Evolutionary conservation across 1,284 basidiomycete species (phyloP).

Genomic region (Macrocybe sp.): DNA sequence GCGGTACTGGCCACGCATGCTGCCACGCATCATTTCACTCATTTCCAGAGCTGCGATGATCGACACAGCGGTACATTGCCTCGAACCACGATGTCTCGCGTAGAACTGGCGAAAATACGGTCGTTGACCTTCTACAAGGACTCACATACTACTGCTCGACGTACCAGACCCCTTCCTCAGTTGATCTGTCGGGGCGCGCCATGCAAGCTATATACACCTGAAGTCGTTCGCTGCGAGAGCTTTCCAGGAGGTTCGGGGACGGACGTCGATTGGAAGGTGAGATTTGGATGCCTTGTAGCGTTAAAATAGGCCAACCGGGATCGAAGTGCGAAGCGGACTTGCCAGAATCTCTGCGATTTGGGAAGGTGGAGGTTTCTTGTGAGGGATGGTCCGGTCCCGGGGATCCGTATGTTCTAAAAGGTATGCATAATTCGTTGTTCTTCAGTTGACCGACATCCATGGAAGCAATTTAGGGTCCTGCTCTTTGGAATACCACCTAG

Average conservation of each 20-base stretch:
- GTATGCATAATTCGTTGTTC: constrained; percentile 32
- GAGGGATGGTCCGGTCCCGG: constrained; percentile 84
- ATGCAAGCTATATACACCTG: constrained; percentile 74
- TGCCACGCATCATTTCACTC: too few relatives aligned
- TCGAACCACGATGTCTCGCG: constrained; percentile 48
- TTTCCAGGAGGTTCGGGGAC: constrained; percentile 66
- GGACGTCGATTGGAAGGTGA: constrained; percentile 82
- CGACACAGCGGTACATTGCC: neutral
- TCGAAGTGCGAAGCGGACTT: constrained; percentile 84
- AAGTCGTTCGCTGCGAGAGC: constrained; percentile 82
- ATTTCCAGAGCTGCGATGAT: too few relatives aligned
- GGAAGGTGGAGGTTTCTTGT: constrained; percentile 75
- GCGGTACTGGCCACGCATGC: too few relatives aligned
- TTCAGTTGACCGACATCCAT: neutral
- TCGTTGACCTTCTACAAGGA: constrained; percentile 80
- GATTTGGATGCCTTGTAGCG: constrained; percentile 13
- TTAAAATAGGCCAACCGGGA: neutral
- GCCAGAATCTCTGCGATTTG: constrained; percentile 75
- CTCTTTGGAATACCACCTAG: constrained; percentile 74
- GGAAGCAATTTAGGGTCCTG: constrained; percentile 60
- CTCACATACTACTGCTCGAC: constrained; percentile 57
- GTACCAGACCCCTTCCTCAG: constrained; percentile 70
- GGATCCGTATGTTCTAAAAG: constrained; percentile 82
- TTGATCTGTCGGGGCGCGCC: constrained; percentile 77
- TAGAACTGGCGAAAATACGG: constrained; percentile 64